Conservation (phyloP, 1,139 yeast species). For the Kodamaea anthophila region DNA sequence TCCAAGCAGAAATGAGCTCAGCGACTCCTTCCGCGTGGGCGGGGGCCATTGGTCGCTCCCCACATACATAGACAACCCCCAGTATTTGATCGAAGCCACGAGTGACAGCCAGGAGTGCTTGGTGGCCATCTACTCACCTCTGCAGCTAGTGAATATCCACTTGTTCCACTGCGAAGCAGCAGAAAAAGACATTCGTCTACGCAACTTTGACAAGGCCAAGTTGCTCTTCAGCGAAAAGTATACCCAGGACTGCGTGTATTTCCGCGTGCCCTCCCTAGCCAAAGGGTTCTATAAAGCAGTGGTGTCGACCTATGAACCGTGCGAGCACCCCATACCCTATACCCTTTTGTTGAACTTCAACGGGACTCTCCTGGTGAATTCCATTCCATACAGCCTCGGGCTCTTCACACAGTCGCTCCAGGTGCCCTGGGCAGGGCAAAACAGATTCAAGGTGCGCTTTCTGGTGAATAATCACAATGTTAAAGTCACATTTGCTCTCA, state of each 20-base stretch:
- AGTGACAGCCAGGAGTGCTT: conserved; percentile 11
- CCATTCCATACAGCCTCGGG: conserved; percentile 28
- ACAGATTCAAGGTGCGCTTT: conserved; percentile 31
- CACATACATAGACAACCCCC: conserved; percentile 58
- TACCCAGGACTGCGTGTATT: conserved; percentile 15
- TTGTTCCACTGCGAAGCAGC: conserved; percentile 29
- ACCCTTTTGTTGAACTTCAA: conserved; percentile 11
- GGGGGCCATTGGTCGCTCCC: conserved; percentile 57
- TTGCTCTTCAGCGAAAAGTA: conserved; percentile 26
- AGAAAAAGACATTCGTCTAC: conserved; percentile 14
- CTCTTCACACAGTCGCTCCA: conserved; percentile 21
- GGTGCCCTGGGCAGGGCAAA: conserved; percentile 34
- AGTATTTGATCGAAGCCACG: conserved; percentile 33
- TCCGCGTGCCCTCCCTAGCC: conserved; percentile 18
- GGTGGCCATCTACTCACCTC: conserved; percentile 21
- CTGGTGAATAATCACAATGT: conserved; percentile 15
- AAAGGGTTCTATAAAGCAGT: conserved; percentile 35
- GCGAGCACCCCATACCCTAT: conserved; percentile 1
- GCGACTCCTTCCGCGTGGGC: conserved; percentile 46
- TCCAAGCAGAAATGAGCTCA: conserved; percentile 13
- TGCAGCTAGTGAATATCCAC: conserved; percentile 32
- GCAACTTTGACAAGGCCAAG: conserved; percentile 25
- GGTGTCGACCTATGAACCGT: conserved; percentile 23
- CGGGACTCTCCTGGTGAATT: conserved; percentile 12
- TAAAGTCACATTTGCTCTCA: conserved; percentile 21